Evolutionary conservation across 2,329 filamentous ascomycete species (phyloP), one percentile per base, ranked within the genome.

Genomic region (Penicillium sp.): DNA sequence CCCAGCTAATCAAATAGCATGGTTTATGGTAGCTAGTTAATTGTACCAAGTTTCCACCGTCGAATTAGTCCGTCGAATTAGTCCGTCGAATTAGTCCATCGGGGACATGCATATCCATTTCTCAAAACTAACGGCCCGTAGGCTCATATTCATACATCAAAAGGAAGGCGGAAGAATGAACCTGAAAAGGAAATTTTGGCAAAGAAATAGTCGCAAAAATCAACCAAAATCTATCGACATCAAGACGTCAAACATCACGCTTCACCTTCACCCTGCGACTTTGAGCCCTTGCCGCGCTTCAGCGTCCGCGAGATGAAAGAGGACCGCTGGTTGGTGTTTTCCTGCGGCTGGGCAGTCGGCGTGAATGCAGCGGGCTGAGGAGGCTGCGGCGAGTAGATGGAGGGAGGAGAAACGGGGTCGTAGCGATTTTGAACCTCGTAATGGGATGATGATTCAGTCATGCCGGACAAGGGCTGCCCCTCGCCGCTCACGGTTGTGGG

Each of bases 361-460:
- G 33, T 39, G 35, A n/a, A 27, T 10, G 52, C 43, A 36, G 33
- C n/a, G 40, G 45, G 40, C 36, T 27, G 18, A 30, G 30, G 25
- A 47, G 31, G 51, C 22, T 11, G 44, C 18, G 44, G 43, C n/a
- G 70, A 85, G 88, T 39, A 95, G 74, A 0, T 88, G 86, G 22
- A 92, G 74, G 4, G 88, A 85, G 3, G 88, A 81, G 41, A 95
- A 79, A 69, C 92, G 86, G 11, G 89, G 79, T 76, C 92, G 86
- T 47, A 95, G 78, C 73, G 59, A 5, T 61, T 56, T 7, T 47
- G 44, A 13, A 53, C 30, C 33, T 60, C 56, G 24, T 63, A 62
- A 13, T 54, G 50, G 13, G 57, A 58, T 38, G 58, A 45, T 1
- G 56, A 53, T 35, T 38, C 35, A 9, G 9, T 38, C 18, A 55